Evolutionary conservation across 352 stramenopile genomes (phyloP), one percentile per base, ranked within the genome.

Genomic region (Saprolegnia parasitica): DNA sequence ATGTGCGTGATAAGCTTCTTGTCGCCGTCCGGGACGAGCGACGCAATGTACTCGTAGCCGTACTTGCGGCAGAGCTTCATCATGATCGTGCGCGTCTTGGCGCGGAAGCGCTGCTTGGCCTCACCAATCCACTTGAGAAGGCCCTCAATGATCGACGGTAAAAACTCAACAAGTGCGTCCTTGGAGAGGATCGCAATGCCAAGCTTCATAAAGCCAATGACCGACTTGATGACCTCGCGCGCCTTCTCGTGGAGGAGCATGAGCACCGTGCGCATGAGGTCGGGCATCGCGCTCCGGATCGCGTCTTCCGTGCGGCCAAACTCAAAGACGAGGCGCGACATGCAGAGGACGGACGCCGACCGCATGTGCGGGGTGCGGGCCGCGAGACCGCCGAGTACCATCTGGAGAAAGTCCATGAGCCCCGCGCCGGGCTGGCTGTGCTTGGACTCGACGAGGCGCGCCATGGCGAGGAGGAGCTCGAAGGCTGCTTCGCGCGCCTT

Each of bases 181-280:
- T 87, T 83, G 26, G 81, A 78, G 52, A 97, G 84, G 32, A 96
- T 92, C 49, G 90, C 91, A 75, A 99, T 96, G 45, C 89, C 83
- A 29, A 99, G 88, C 75, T 97, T 96, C 73, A 99, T 93, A 76
- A 98, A 99, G 49, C 93, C 89, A 52, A 98, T 90, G 18, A 98
- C 91, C 67, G 88, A 96, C 79, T 98, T 98, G 56, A 97, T 98
- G 60, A 98, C 95, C 76, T 99, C 96, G 29, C 95, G 86, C 0
- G 95, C 93, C 58, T 96, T 93, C 73, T 98, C 95, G 72, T 98
- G 89, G 58, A 98, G 75, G 60, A 95, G 76, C 84, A 98, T 88
- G 26, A 97, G 81, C 67, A 98, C 89, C 1, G 92, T 98, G 77
- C 96, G 87, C 40, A 98, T 78, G 32, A 98, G 72, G 42, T 87